Evolutionary conservation across 192 early-diverging fungal species (phyloP), one percentile per base, ranked within the genome.

Genomic region (Coemansia sp.): DNA sequence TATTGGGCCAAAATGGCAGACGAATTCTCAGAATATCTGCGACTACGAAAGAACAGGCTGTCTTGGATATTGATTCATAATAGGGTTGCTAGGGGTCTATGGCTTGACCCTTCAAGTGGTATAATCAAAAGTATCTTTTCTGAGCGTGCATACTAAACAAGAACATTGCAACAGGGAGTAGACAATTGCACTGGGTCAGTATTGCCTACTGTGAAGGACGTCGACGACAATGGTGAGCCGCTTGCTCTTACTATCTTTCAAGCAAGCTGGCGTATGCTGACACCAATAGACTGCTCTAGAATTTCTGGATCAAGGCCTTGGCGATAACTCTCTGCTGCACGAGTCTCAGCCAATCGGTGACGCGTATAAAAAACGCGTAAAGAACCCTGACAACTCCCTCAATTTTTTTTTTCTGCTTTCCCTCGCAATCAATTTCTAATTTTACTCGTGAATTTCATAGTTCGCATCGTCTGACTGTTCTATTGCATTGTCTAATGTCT

Each of bases 151-250:
- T 22, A 22, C 22, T 22, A 22, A 22, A 22, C 22, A 22, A 22
- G 22, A 22, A 22, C 22, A 22, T 22, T 22, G 22, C 22, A 22
- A 22, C 22, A 22, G 22, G 22, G 22, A 22, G 22, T 22, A 22
- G 22, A 22, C 22, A 22, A 22, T 22, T 22, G 22, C 22, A 51
- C 29, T 11, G 42, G 67, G 56, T 15, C 62, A 3, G 15, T 24
- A 9, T 51, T 19, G 17, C 19, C 48, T 13, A 22, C 12, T 8
- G 36, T 39, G 8, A 11, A 56, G 31, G 72, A 64, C 13, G n/a
- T 53, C 4, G 65, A 70, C 24, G 69, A 76, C 36, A 41, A 39
- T 6, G 77, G 74, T 51, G 71, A 79, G 58, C 77, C 77, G 1
- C 62, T 79, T n/a, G 72, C 66, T 1, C 62, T 24, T 24, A 36